These are phyloP conservation scores for Boletus rubescentipes DNA, from an alignment of 768 basidiomycete species.

Conservation along the genomic window DNA sequence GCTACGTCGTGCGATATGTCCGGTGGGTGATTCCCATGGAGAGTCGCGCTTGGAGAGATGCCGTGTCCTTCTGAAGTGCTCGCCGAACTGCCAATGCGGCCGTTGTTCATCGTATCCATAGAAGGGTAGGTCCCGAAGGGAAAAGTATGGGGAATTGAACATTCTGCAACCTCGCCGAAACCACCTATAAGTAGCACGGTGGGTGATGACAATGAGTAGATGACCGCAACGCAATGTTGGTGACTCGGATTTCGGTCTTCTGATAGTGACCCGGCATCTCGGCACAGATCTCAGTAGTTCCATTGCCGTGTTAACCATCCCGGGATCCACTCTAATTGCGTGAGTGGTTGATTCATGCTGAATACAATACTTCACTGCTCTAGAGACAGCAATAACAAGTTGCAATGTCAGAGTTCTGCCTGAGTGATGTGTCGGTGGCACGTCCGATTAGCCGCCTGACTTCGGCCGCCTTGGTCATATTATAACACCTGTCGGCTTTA, in stretches of 20 bases:
- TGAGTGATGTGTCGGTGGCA: no score
- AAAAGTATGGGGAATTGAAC: not conserved
- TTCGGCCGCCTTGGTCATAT: not conserved
- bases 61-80: not conserved
- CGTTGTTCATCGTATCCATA: not conserved
- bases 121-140: not conserved
- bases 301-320: no score
- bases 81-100: not conserved
- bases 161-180: not conserved
- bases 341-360: no score
- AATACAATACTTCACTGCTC: no score
- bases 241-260: no score
- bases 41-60: conserved; percentile 10
- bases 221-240: not conserved
- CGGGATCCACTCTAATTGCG: no score
- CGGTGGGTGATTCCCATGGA: not conserved
- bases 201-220: not conserved
- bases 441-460: no score
- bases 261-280: no score
- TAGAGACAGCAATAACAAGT: no score
- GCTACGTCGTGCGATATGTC: not conserved
- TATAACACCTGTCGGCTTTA: not conserved
- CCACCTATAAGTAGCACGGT: conserved; percentile 6
- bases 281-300: no score
- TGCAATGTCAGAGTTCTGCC: no score